A percentile compares a stretch with the other conserved stretches of the same genome.
phyloP scores from a whole-genome alignment of 805 yeast genomes.

The Schwanniomyces sp. region DNA sequence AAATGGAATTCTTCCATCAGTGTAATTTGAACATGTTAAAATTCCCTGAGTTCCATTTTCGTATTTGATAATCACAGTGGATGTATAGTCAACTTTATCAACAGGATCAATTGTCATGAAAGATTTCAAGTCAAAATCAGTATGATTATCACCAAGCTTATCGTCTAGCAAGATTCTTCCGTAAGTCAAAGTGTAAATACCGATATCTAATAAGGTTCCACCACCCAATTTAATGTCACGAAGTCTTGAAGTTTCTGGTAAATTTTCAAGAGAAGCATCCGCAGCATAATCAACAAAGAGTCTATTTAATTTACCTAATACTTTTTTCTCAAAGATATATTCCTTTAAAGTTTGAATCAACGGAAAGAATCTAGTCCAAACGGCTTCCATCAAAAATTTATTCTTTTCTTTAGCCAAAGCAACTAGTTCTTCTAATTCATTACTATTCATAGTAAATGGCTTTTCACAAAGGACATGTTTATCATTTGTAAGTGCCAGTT shows the following conservation, averaged over 20 bases:
- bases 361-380: conserved; percentile 60
- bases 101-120: conserved; percentile 30
- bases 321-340: conserved; percentile 37
- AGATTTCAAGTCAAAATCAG: conserved; percentile 27
- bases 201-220: conserved; percentile 57
- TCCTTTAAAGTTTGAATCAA: conserved; percentile 32
- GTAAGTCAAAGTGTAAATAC: conserved; percentile 52
- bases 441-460: conserved; percentile 49
- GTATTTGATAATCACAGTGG: conserved; percentile 37
- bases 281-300: conserved; percentile 44
- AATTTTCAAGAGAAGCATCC: conserved; percentile 29
- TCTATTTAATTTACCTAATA: conserved; percentile 48
- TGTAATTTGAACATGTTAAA: conserved; percentile 28
- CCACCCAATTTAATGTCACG: conserved; percentile 51
- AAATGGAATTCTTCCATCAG: conserved; percentile 26
- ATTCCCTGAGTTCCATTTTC: conserved; percentile 43
- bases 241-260: conserved; percentile 34
- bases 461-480: conserved; percentile 57
- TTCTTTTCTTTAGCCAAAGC: conserved; percentile 43
- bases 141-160: conserved; percentile 26
- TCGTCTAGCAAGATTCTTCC: conserved; percentile 39
- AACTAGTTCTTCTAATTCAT: conserved; percentile 43
- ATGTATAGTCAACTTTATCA: conserved; percentile 43
- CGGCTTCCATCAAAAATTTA: conserved; percentile 57
- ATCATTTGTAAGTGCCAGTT: conserved; percentile 41